phyloP scores from a whole-genome alignment of 257 asterid genomes.

The Buddleja alternifolia region DNA sequence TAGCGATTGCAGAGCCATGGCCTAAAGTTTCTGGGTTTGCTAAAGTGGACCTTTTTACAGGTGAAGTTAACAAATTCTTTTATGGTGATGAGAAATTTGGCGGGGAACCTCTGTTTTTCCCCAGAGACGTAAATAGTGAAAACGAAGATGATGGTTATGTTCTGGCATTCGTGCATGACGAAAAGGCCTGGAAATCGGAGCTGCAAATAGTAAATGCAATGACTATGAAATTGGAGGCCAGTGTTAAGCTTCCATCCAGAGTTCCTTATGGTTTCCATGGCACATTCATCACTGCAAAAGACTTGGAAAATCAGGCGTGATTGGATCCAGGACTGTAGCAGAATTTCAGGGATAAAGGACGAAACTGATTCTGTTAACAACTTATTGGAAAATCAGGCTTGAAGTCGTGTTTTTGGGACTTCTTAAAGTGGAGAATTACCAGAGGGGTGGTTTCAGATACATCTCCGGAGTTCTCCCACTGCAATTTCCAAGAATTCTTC shows the following conservation, averaged over 20 bases:
- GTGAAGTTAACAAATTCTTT: conserved; percentile 66
- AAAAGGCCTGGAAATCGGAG: conserved; percentile 74
- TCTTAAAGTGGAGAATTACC: conserved; percentile 60
- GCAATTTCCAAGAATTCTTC: conserved; percentile 20
- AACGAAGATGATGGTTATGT: conserved; percentile 81
- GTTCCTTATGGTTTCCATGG: conserved; percentile 98
- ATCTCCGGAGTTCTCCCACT: conserved; percentile 86
- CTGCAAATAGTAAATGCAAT: conserved; percentile 74
- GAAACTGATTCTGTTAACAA: too few relatives aligned
- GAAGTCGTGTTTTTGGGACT: too few relatives aligned
- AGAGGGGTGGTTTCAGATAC: conserved; percentile 74
- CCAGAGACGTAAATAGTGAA: conserved; percentile 44
- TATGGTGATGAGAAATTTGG: conserved; percentile 86
- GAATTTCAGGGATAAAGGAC: too few relatives aligned
- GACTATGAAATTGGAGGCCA: conserved; percentile 70
- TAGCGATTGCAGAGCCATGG: conserved; percentile 99
- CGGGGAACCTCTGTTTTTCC: conserved; percentile 93
- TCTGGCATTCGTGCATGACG: conserved; percentile 83
- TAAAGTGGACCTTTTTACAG: conserved; percentile 76
- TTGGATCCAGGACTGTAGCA: too few relatives aligned
- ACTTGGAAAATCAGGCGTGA: conserved; percentile 67
- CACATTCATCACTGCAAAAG: conserved; percentile 67
- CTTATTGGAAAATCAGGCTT: too few relatives aligned
- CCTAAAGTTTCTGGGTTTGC: conserved; percentile 98
- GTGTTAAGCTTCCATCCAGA: conserved; percentile 75